A percentile compares a stretch with the other conserved stretches of the same genome.
Evolutionary conservation across 306 rosid genomes (phyloP).

Genomic region (Corylus heterophylla): DNA sequence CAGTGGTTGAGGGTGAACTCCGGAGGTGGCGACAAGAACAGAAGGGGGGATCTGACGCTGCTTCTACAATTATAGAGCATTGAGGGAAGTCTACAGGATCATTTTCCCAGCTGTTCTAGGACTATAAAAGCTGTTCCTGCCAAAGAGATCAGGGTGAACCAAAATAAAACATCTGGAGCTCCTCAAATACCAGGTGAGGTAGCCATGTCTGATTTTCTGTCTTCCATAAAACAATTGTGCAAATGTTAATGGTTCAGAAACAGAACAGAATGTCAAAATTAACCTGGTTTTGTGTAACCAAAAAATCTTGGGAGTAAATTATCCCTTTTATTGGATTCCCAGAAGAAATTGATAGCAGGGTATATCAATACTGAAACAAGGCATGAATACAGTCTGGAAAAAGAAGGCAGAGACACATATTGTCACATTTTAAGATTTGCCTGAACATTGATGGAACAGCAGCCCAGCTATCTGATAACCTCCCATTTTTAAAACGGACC

Average conservation of each 20-base stretch:
- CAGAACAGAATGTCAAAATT: conserved; percentile 5
- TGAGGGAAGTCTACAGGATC: conserved; percentile 24
- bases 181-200: conserved; percentile 10
- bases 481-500: background rate
- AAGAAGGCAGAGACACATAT: background rate
- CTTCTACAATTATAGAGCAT: conserved; percentile 11
- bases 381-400: background rate
- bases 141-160: conserved; percentile 6
- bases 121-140: background rate
- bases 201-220: conserved; percentile 9
- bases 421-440: background rate
- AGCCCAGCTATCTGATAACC: background rate
- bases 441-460: background rate
- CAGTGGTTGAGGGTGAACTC: conserved; percentile 58
- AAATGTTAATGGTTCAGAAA: conserved; percentile 9
- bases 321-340: background rate
- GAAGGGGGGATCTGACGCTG: conserved; percentile 17
- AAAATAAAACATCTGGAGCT: conserved; percentile 17
- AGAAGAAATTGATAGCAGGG: background rate
- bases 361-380: background rate
- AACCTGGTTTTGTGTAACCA: conserved; percentile 6
- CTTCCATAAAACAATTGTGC: background rate
- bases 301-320: conserved; percentile 18
- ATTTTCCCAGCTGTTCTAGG: conserved; percentile 23
- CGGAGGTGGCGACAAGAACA: conserved; percentile 54